Evolutionary conservation across 2,329 filamentous ascomycete genomes (phyloP).

Genomic region (Colletotrichum liriopes): DNA sequence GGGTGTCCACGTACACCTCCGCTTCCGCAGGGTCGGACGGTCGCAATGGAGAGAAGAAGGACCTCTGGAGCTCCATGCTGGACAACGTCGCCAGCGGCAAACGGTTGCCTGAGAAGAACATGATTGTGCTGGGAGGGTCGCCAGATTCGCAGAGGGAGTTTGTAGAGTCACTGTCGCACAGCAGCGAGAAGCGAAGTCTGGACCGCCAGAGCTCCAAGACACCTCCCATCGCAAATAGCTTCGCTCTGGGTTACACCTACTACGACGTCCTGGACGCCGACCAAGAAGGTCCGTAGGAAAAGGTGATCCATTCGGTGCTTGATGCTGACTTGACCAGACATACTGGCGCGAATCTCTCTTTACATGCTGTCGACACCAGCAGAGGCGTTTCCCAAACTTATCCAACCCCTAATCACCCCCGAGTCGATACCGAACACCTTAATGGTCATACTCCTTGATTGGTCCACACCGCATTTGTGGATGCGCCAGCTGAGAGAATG

Average conservation of each 20-base stretch:
- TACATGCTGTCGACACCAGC: constrained; percentile 92
- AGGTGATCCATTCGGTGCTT: not conserved
- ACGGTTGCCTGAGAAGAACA: constrained; percentile 90
- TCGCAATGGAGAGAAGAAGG: constrained; percentile 81
- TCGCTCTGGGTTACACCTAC: constrained; percentile 94
- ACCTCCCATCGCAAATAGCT: constrained; percentile 90
- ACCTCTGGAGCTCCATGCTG: constrained; percentile 95
- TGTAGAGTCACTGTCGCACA: constrained; percentile 74
- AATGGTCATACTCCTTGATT: constrained; percentile 93
- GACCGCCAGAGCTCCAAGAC: constrained; percentile 72
- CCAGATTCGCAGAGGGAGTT: constrained; percentile 89
- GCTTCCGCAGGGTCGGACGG: constrained; percentile 68
- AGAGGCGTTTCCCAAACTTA: constrained; percentile 84
- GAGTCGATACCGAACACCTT: constrained; percentile 89
- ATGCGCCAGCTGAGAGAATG: constrained; percentile 90
- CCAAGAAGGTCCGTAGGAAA: constrained; percentile 79
- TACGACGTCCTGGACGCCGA: constrained; percentile 95
- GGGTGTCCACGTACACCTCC: constrained; percentile 72
- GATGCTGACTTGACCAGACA: constrained; percentile 71
- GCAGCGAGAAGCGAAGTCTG: constrained; percentile 67
- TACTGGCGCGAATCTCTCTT: constrained; percentile 88
- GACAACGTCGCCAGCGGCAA: constrained; percentile 92
- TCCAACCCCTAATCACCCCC: constrained; percentile 87
- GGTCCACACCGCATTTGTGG: constrained; percentile 95
- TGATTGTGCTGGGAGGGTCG: constrained; percentile 87